A percentile compares a stretch with the other conserved stretches of the same genome.
Evolutionary conservation across 1,284 basidiomycete species (phyloP).

Genomic region (Kwoniella shivajii): DNA sequence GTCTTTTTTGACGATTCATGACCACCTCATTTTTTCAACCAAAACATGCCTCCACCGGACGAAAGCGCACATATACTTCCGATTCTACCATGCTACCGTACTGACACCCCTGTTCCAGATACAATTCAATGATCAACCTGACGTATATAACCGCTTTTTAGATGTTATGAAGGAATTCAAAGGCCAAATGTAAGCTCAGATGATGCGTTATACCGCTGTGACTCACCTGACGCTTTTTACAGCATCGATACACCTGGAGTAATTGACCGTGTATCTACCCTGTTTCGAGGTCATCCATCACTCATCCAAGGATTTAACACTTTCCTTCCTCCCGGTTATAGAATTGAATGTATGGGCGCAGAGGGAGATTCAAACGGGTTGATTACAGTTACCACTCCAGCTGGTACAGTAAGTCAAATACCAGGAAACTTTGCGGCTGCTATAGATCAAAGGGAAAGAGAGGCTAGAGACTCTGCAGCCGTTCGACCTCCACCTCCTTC

Average conservation of each 20-base stretch:
- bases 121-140: conserved; percentile 87
- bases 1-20: too few species aligned
- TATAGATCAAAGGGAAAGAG: conserved; percentile 35
- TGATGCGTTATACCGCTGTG: too few species aligned
- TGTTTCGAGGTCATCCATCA: conserved; percentile 89
- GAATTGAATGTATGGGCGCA: conserved; percentile 73
- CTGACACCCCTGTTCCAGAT: conserved; percentile 50
- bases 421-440: conserved; percentile 53
- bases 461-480: conserved; percentile 18
- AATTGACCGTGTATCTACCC: conserved; percentile 91
- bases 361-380: conserved; percentile 67
- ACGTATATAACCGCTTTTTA: conserved; percentile 95
- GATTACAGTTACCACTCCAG: conserved; percentile 94
- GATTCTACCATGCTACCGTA: too few species aligned
- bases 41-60: conserved; percentile 21
- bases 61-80: too few species aligned
- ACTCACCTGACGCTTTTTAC: conserved; percentile 17
- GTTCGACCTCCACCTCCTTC: conserved; percentile 12
- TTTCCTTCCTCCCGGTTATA: conserved; percentile 94
- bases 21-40: not conserved
- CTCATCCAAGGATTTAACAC: conserved; percentile 99
- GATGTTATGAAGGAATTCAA: conserved; percentile 99
- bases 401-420: conserved; percentile 71
- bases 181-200: conserved; percentile 86
- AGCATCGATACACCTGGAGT: conserved; percentile 99